Evolutionary conservation across 2,329 filamentous ascomycete species (phyloP), one percentile per base, ranked within the genome.

Genomic region (Penicillium griseofulvum): DNA sequence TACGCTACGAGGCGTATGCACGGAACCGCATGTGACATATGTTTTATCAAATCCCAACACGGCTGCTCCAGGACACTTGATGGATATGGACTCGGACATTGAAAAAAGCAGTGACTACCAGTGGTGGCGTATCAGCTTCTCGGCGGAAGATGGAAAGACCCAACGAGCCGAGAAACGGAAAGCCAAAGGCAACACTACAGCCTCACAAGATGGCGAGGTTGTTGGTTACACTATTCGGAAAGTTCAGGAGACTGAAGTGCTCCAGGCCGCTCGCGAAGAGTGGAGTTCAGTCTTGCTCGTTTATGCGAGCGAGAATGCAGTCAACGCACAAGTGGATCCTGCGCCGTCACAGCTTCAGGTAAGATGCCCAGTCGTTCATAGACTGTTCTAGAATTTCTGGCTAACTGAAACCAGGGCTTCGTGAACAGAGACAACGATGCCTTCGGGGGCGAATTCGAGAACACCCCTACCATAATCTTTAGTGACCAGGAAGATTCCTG

Each of bases 101-200:
- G 56, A 58, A 16, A 61, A 64, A 31, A 56, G 60, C 26, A 48
- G 61, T n/a, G 68, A 70, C 43, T 78, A 76, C 69, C 76, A 82
- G 60, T 84, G 81, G 81, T 84, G 81, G 81, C 79, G 80, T 31
- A 76, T 82, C 56, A 79, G 79, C 55, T 82, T 80, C 63, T 76
- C 78, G 7, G 69, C 70, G 22, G 72, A 74, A 7, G 75, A 77
- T 60, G 71, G 70, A 41, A 76, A 73, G 53, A 70, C 69, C 31
- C 67, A 67, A 28, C 67, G 68, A 58, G 65, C 66, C 9, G 59
- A 55, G 63, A 70, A 63, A 58, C 48, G 34, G 53, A 59, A 60
- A 53, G 56, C 45, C 10, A 52, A 58, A 53, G 55, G 52, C n/a
- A 57, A 52, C 46, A 58, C 55, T 48, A 38, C 58, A 29, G 55